Conservation (phyloP, 257 asterid genomes). For the Scutellaria galericulata region DNA sequence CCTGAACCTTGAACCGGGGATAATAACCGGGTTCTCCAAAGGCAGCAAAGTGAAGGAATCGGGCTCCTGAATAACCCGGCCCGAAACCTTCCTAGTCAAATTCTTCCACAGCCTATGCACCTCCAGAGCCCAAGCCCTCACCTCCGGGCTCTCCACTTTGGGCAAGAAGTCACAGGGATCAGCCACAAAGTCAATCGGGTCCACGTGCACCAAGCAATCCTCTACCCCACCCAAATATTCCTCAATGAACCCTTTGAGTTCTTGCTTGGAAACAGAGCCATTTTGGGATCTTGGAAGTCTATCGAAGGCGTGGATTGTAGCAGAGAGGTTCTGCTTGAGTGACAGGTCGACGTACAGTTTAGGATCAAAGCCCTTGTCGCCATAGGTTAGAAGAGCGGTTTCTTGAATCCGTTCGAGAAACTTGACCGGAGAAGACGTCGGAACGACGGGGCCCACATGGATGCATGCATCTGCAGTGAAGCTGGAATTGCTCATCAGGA, state of each 20-base stretch:
- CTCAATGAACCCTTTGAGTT: slow-evolving; percentile 45
- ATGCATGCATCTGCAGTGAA: slow-evolving; percentile 29
- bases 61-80: slow-evolving; percentile 56
- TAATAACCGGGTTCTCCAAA: slow-evolving; percentile 63
- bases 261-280: slow-evolving; percentile 49
- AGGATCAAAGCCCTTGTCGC: slow-evolving; percentile 67
- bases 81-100: slow-evolving; percentile 76
- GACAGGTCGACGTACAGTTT: slow-evolving; percentile 80
- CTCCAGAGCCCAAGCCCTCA: slow-evolving; percentile 80
- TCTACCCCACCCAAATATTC: slow-evolving; percentile 50
- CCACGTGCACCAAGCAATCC: slow-evolving; percentile 56
- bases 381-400: slow-evolving; percentile 59
- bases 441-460: slow-evolving; percentile 54
- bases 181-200: slow-evolving; percentile 65
- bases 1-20: slow-evolving; percentile 88
- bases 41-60: slow-evolving; percentile 72
- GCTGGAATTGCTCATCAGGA: neutral
- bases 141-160: slow-evolving; percentile 52
- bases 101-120: slow-evolving; percentile 83
- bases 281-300: slow-evolving; percentile 39
- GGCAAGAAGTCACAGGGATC: slow-evolving; percentile 71
- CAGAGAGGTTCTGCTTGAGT: slow-evolving; percentile 49
- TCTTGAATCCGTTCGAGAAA: slow-evolving; percentile 72
- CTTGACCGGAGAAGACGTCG: slow-evolving; percentile 58
- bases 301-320: slow-evolving; percentile 48